Base-by-base conservation (phyloP, 306 rosid genomes). In the Cicer arietinum region DNA sequence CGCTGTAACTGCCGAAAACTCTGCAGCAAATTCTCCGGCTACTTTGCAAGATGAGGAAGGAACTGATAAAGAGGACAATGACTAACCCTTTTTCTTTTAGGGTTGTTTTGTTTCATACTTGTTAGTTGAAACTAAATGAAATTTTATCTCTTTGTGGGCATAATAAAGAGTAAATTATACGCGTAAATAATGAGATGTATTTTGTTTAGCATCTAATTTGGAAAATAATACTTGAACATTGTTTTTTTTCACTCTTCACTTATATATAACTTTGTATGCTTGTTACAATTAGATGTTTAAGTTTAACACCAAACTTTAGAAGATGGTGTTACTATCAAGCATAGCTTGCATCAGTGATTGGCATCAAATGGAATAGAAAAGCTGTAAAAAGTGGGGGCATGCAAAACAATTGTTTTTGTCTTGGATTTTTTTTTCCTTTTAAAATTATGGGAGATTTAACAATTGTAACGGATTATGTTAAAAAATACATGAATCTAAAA, bases 1-100 rank as follows among this genome's bases (percentile, higher is more conserved):
- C 39, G 90, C 88, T 51, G 81, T 94, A 69, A 94, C 97, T n/a
- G 87, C 87, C 57, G 93, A 94, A 78, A 91, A 88, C 81, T 88
- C 98, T 67, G 82, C 95, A 17, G 76, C 88, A 18, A 85, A 85
- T 78, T 90, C 99, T 71, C 85, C 83, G 0, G 89, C 77, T 22
- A 78, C 87, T 54, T 67, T 80, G 39, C 85, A 73, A 20, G 74
- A 84, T 63, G 90, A 70, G 37, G 88, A 71, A 42, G 84, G 68
- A 12, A 39, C 53, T 16, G 85, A 82, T 54, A 80, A 84, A 74
- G 88, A 81, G 11, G 86, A 80, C 22, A 37, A 63, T 5, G 63
- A 61, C 68, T 87, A 85, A 42, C 37, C 46, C 39, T 11, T 77
- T 73, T 56, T 39, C 77, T 58, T 56, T 53, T 45, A 61, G 22